A percentile compares a stretch with the other conserved stretches of the same genome.
Conservation (phyloP, 805 yeast species). For the Candida tammaniensis region DNA sequence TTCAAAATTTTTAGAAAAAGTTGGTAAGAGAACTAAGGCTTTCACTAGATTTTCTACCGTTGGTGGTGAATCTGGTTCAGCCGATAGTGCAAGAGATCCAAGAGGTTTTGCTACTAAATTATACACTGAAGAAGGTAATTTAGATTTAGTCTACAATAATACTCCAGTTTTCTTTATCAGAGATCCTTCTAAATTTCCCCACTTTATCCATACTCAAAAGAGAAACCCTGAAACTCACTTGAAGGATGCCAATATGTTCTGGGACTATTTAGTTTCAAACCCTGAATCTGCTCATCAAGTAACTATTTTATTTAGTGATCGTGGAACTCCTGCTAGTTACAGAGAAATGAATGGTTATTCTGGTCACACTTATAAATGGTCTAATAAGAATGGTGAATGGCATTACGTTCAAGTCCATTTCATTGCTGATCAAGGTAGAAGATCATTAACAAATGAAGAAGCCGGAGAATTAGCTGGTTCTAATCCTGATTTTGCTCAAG, state of each 20-base stretch:
- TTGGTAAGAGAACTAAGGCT: constrained; percentile 78
- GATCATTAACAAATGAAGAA: constrained; percentile 56
- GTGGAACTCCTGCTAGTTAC: constrained; percentile 77
- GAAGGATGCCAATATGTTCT: constrained; percentile 77
- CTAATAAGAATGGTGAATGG: constrained; percentile 73
- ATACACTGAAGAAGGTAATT: constrained; percentile 80
- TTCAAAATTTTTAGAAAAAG: constrained; percentile 64
- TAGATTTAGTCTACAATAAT: constrained; percentile 83
- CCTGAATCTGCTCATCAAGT: constrained; percentile 77
- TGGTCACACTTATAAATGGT: constrained; percentile 83
- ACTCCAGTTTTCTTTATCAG: constrained; percentile 83
- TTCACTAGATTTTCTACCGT: constrained; percentile 81
- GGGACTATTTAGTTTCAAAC: constrained; percentile 77
- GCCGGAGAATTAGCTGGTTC: constrained; percentile 67
- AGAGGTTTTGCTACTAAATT: constrained; percentile 81
- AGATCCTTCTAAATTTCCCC: constrained; percentile 84
- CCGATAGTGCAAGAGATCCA: constrained; percentile 85
- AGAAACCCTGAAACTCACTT: constrained; percentile 78
- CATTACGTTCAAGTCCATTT: constrained; percentile 76
- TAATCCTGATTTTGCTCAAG: constrained; percentile 80
- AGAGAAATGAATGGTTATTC: constrained; percentile 84
- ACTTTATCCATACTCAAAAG: constrained; percentile 86
- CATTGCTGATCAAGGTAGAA: constrained; percentile 60
- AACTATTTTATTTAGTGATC: constrained; percentile 68
- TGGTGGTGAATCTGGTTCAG: constrained; percentile 80